A percentile compares a stretch with the other conserved stretches of the same genome.
These are phyloP conservation scores for Solanum rostratum DNA, from an alignment of 257 asterid species.

Conservation along the genomic window DNA sequence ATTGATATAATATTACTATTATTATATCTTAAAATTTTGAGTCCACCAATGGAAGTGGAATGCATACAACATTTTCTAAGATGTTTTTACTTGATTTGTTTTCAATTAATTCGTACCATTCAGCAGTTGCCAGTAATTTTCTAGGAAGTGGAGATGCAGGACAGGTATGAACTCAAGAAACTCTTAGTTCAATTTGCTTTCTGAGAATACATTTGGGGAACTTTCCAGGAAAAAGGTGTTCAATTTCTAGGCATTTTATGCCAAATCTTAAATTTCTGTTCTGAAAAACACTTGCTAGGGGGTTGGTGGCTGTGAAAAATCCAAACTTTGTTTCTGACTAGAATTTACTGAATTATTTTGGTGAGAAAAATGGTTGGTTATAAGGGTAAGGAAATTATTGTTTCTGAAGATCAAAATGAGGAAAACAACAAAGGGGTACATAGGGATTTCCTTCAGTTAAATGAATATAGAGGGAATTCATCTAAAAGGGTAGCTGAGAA, in stretches of 20 bases:
- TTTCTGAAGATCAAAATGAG: conserved; percentile 55
- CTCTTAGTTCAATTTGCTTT: not conserved
- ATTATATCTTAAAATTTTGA: too few species aligned
- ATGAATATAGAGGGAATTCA: conserved; percentile 37
- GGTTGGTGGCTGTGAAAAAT: not conserved
- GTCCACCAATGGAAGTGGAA: too few species aligned
- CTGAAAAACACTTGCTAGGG: not conserved
- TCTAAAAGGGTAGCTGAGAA: conserved; percentile 50
- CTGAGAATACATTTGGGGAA: not conserved
- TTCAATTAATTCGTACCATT: too few species aligned
- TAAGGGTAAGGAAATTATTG: conserved; percentile 56
- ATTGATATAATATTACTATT: too few species aligned
- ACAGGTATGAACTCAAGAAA: not conserved
- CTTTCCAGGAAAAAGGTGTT: not conserved
- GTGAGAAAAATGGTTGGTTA: conserved; percentile 21
- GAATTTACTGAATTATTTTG: conserved; percentile 36
- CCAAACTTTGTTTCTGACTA: not conserved
- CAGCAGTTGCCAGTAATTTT: too few species aligned
- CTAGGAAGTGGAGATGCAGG: too few species aligned
- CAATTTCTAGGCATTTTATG: not conserved
- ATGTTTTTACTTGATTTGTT: too few species aligned
- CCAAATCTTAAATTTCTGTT: not conserved
- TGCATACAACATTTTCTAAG: too few species aligned
- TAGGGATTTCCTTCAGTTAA: conserved; percentile 77
- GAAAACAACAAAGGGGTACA: conserved; percentile 46